phyloP scores from a whole-genome alignment of 2,329 filamentous ascomycete genomes.

The Cladosporium sp. region DNA sequence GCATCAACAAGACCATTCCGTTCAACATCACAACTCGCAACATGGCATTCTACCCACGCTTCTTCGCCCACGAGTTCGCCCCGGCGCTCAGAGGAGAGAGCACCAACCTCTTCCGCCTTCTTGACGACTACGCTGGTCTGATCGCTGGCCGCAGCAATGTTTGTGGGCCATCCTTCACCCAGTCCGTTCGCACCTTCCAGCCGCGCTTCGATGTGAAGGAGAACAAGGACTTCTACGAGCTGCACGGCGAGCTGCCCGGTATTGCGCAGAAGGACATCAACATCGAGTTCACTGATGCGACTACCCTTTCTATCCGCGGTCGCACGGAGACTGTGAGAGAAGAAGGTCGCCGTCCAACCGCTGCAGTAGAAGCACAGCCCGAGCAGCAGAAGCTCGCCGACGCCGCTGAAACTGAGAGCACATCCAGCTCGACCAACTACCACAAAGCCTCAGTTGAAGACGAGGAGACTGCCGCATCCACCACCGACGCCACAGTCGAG shows the following conservation, averaged over 20 bases:
- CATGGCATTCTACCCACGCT: constrained; percentile 41
- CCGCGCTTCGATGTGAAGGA: constrained; percentile 80
- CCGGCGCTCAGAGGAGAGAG: constrained; percentile 28
- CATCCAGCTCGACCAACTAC: constrained; percentile 17
- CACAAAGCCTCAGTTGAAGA: constrained; percentile 68
- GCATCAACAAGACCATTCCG: constrained; percentile 21
- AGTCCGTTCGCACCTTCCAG: constrained; percentile 51
- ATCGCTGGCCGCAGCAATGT: constrained; percentile 28
- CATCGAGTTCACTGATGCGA: constrained; percentile 76
- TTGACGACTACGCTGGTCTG: constrained; percentile 48
- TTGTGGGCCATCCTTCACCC: constrained; percentile 19
- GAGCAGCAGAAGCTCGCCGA: constrained; percentile 8
- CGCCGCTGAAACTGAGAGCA: constrained; percentile 28
- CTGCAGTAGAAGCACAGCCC: constrained; percentile 47
- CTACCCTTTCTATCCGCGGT: constrained; percentile 71
- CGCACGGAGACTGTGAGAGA: constrained; percentile 65
- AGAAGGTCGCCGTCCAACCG: constrained; percentile 53
- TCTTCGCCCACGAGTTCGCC: constrained; percentile 37
- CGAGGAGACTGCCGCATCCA: constrained; percentile 32
- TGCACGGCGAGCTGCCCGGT: constrained; percentile 78
- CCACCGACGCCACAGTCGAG: constrained; percentile 24
- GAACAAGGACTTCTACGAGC: constrained; percentile 66
- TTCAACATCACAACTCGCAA: constrained; percentile 32
- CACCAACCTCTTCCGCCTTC: constrained; percentile 41
- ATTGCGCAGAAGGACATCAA: constrained; percentile 70